phyloP scores from a whole-genome alignment of 495 filamentous ascomycete genomes.

The Hypomontagnella monticulosa region DNA sequence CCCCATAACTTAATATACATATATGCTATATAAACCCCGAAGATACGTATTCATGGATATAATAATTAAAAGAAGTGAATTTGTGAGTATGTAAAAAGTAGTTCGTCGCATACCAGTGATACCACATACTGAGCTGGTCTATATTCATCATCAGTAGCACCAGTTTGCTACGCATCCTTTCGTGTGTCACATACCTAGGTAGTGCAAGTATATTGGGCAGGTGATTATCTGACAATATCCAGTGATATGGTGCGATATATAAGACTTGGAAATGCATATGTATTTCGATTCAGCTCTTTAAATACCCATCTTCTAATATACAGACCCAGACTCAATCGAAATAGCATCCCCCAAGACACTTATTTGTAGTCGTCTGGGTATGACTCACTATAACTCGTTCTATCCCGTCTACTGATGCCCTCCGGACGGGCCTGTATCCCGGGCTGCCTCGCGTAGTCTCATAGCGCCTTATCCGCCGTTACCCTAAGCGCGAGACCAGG shows the following conservation, averaged over 20 bases:
- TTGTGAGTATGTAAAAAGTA: no score
- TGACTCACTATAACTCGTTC: conserved; percentile 26
- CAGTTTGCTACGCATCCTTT: no score
- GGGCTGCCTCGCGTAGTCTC: conserved; percentile 19
- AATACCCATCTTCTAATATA: conserved; percentile 32
- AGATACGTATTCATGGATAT: no score
- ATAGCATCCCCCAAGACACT: neutral
- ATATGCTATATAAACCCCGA: no score
- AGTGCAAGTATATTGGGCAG: neutral
- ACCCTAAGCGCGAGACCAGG: conserved; percentile 11
- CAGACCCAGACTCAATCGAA: conserved; percentile 9
- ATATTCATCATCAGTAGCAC: no score
- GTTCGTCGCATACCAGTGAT: no score
- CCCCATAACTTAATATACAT: neutral
- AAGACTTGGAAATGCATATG: conserved; percentile 20
- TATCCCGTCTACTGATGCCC: conserved; percentile 24
- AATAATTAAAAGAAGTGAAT: no score
- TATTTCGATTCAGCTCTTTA: conserved; percentile 25
- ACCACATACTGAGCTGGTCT: no score
- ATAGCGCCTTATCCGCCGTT: conserved; percentile 8
- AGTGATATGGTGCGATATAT: neutral
- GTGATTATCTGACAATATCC: neutral
- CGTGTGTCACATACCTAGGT: neutral
- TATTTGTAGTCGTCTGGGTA: conserved; percentile 19
- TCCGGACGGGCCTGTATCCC: conserved; percentile 5